phyloP scores from a whole-genome alignment of 441 rosid genomes.

The Bruguiera hainesii region DNA sequence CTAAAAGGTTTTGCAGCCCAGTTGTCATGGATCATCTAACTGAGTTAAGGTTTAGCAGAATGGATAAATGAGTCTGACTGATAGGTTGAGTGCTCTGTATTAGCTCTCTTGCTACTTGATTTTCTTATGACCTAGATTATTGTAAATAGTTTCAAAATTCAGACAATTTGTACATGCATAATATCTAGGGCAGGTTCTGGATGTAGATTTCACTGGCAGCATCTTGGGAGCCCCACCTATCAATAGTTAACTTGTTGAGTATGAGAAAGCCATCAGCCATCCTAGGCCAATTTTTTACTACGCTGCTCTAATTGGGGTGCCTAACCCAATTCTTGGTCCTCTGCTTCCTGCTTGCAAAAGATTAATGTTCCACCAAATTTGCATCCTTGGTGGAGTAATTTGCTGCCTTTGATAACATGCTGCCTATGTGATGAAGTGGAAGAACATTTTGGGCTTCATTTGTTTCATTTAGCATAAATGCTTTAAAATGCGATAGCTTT shows the following conservation, averaged over 20 bases:
- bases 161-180: background rate
- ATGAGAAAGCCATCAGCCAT: background rate
- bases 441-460: background rate
- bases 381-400: background rate
- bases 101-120: constrained; percentile 3
- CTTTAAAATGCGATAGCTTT: background rate
- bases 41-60: constrained; percentile 2
- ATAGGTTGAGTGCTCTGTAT: background rate
- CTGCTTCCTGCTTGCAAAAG: background rate
- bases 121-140: background rate
- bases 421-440: background rate
- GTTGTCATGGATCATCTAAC: background rate
- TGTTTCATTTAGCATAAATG: background rate
- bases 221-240: background rate
- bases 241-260: background rate
- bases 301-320: background rate
- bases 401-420: background rate
- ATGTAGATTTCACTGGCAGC: background rate
- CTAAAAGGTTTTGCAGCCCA: background rate
- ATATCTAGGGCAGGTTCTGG: background rate
- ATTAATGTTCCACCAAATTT: background rate
- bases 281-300: background rate
- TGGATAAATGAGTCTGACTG: background rate
- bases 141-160: constrained; percentile 2
- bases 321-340: background rate